A percentile compares a stretch with the other conserved stretches of the same genome.
Conservation (phyloP, 2,329 filamentous ascomycete species). For the Fusarium sp. region DNA sequence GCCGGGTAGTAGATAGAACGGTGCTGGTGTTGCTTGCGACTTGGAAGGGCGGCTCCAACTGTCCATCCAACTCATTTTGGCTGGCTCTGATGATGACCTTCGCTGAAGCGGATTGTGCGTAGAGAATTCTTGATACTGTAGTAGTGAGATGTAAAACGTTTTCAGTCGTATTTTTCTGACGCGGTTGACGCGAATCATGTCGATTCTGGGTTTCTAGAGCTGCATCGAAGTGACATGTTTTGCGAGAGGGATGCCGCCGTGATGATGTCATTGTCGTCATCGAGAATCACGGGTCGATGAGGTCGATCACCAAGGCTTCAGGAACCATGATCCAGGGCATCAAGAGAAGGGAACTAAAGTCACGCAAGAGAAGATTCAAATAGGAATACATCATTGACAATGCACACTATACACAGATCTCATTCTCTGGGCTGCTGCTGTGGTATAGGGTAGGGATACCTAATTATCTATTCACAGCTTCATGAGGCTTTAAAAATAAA, state of each 20-base stretch:
- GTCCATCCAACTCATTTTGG: conserved; percentile 61
- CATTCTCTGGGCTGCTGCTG: no score
- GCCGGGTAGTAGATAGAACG: conserved; percentile 66
- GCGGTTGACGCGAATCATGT: conserved; percentile 4
- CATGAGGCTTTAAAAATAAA: no score
- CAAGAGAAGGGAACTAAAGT: no score
- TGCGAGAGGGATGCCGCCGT: neutral
- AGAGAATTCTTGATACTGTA: neutral
- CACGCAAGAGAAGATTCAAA: no score
- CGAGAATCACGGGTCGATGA: neutral
- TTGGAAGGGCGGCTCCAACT: conserved; percentile 60
- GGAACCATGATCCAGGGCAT: neutral
- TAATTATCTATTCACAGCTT: no score
- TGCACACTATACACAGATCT: no score
- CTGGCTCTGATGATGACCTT: neutral
- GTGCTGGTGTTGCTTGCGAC: conserved; percentile 63
- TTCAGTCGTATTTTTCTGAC: accelerated
- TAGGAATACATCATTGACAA: no score
- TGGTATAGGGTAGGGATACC: no score
- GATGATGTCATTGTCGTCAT: conserved; percentile 44
- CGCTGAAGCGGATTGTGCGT: neutral
- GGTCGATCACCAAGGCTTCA: neutral
- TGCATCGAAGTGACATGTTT: neutral
- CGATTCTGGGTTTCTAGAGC: neutral
- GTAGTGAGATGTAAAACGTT: accelerated